Conservation (phyloP, 2,329 filamentous ascomycete genomes). For the Fusarium tjaetaba region DNA sequence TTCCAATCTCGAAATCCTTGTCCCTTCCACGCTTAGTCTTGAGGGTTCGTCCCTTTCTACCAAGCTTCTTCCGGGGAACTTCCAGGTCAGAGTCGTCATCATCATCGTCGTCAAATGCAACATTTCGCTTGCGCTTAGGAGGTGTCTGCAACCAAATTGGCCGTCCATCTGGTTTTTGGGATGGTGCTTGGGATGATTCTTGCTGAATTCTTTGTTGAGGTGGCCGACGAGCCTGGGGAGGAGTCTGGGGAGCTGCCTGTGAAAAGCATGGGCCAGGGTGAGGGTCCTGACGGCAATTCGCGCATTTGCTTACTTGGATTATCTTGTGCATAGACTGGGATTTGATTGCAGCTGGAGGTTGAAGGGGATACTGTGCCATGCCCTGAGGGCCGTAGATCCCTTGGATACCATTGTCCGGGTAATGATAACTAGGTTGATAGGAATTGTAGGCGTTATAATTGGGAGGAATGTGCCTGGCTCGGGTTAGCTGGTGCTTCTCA, state of each 20-base stretch:
- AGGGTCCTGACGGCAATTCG: not conserved
- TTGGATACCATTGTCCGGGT: not conserved
- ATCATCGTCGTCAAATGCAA: not conserved
- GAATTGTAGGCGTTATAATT: not conserved
- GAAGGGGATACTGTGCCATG: not conserved
- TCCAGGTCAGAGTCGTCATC: not conserved
- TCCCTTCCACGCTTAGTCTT: not conserved
- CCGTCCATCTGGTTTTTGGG: not conserved
- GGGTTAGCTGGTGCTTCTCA: not conserved
- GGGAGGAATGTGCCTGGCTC: not conserved
- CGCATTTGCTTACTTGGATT: not conserved
- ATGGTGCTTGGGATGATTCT: not conserved
- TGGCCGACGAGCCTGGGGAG: not conserved
- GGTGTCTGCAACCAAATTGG: not conserved
- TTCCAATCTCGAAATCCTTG: not conserved
- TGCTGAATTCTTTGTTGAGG: not conserved
- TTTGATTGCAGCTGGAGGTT: not conserved
- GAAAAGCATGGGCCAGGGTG: not conserved
- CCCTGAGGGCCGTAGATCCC: not conserved
- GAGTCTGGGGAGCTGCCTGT: not conserved
- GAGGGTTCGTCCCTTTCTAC: not conserved
- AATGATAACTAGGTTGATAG: not conserved
- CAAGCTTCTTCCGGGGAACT: not conserved
- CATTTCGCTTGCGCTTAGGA: not conserved
- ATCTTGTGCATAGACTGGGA: not conserved